Base-by-base conservation (phyloP, 2,329 filamentous ascomycete genomes). In the Chrysosporium queenslandicum region DNA sequence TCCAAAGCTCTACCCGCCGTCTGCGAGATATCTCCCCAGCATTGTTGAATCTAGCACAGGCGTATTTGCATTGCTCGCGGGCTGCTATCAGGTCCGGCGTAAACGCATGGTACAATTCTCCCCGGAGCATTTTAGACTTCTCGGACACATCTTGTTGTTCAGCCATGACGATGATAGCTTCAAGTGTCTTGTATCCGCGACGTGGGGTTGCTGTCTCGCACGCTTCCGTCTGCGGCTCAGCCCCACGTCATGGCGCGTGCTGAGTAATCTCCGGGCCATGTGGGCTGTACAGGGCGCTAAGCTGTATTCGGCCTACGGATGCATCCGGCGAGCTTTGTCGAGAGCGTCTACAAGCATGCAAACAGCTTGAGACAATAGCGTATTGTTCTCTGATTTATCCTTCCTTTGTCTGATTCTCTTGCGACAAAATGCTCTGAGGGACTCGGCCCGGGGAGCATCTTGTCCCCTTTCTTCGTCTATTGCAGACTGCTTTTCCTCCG, bases 21-120 rank as follows among this genome's bases (percentile, higher is more conserved):
- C 87, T 75, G 37, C 86, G 77, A 2, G 79, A 67, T 4, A 78
- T 74, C 18, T 83, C 76, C 0, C 76, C 77, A 0, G 79, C 76
- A 45, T 72, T 74, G 66, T 88, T 90, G 70, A 81, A 88, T 21
- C 73, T 73, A 20, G 74, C 66, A 59, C 77, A 81, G 0, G 86
- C 85, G 29, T 71, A 66, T 39, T 74, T 74, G 65, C 83, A 87
- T 12, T 81, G 75, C n/a, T 71, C 69, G 16, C 87, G 78, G 36
- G 77, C 82, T 0, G 76, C 79, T 1, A 78, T 68, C 3, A 92
- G 70, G 30, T 85, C 78, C 0, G 86, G 83, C 0, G 79, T 79
- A 62, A 90, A 90, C 39, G 85, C 80, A 59, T 82, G 77, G 66
- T 88, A 90, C 9, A 91, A 75, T 64, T 91, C 81, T 46, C 85